Base-by-base conservation (phyloP, 208 protist genomes). In the Acanthamoeba healyi region DNA sequence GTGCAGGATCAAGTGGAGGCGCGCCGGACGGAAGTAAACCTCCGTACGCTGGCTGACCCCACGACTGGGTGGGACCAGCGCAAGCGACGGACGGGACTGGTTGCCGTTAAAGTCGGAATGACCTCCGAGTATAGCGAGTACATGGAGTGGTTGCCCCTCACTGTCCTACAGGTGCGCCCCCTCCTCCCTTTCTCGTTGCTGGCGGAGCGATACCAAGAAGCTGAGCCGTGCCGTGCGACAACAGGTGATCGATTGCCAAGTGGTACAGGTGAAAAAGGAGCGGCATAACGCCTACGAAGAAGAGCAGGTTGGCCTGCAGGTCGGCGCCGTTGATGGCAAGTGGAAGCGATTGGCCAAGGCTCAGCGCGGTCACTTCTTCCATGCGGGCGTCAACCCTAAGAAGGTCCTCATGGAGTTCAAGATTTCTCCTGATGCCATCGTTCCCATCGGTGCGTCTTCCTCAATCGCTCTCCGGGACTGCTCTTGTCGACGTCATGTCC, bases 181-280 rank as follows among this genome's bases (percentile, higher is more conserved):
- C 42, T 17, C n/a, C 32, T n/a, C 12, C 12, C 42, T 88, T 61
- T 65, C 54, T 17, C 42, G 12, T 51, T n/a, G 15, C 14, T 88
- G 40, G 26, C n/a, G 14, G 17, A 49, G 26, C 26, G 14, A 15
- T 82, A 34, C 15, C 24, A 12, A 44, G 38, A n/a, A n/a, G n/a
- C n/a, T n/a, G n/a, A n/a, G n/a, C n/a, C n/a, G n/a, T n/a, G n/a
- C n/a, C n/a, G n/a, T n/a, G n/a, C n/a, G n/a, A n/a, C n/a, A n/a
- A 46, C 63, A 95, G 77, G 40, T 95, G 77, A 24, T 87, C 67
- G 88, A 95, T 26, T 32, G 38, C 49, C 84, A 95, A 67, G 95
- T 96, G n/a, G 74, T 94, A 61, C 93, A 96, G 94, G 91, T 89
- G 34, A 95, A 95, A 87, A 93, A 58, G 24, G 42, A 17, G 49